Conservation (phyloP, 23 red algal genomes). For the Agarophyton chilense region DNA sequence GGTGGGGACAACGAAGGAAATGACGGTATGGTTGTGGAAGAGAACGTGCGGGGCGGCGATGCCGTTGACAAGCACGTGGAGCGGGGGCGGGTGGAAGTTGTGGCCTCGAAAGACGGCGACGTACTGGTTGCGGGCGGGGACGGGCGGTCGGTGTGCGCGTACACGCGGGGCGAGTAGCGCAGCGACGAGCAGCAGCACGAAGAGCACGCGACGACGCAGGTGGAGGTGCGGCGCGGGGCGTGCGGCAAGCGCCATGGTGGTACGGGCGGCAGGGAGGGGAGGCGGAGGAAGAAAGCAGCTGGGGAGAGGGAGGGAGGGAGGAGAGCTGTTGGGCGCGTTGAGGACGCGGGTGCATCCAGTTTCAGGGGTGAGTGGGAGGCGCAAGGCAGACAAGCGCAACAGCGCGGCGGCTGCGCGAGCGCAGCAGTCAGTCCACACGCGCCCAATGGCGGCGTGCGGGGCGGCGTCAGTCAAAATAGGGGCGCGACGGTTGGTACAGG, state of each 20-base stretch:
- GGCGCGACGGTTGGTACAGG: no score
- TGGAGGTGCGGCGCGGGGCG: not conserved
- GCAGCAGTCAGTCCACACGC: not conserved
- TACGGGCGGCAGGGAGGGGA: not conserved
- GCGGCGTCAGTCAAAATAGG: not conserved
- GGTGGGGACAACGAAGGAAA: conserved; percentile 45
- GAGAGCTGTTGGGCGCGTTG: no score
- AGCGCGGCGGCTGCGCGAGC: not conserved
- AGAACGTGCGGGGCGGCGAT: conserved; percentile 9
- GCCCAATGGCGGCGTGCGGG: not conserved
- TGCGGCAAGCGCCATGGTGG: not conserved
- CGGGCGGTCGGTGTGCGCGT: not conserved
- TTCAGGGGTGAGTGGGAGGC: no score
- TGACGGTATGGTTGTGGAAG: conserved; percentile 44
- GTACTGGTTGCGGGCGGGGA: not conserved
- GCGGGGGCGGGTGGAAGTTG: not conserved
- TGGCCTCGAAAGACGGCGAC: not conserved
- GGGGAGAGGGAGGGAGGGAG: no score
- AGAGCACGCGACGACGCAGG: not conserved
- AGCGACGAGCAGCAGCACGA: not conserved
- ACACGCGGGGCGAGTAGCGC: not conserved
- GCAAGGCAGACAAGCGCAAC: not conserved
- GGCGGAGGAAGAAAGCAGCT: no score
- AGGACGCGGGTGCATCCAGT: no score
- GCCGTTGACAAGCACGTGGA: conserved; percentile 47